phyloP scores from a whole-genome alignment of 2,329 filamentous ascomycete species.

The Clarireedia hainanense region DNA sequence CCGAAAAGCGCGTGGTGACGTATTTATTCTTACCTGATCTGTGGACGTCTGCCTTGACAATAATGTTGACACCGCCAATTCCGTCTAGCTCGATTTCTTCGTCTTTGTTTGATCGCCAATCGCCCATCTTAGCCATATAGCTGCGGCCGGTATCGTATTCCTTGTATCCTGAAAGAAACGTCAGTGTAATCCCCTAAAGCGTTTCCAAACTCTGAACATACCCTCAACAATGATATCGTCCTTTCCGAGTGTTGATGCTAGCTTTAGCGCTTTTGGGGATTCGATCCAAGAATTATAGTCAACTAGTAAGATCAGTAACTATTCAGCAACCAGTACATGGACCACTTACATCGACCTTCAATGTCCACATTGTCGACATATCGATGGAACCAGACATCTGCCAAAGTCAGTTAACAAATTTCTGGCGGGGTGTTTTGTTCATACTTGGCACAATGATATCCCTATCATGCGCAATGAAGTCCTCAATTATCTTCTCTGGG shows the following conservation, averaged over 20 bases:
- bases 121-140: slow-evolving; percentile 85
- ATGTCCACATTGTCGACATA: slow-evolving; percentile 73
- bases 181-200: slow-evolving; percentile 8
- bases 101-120: slow-evolving; percentile 88
- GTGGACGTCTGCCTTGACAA: slow-evolving; percentile 97
- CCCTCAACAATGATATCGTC: slow-evolving; percentile 84
- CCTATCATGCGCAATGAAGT: slow-evolving; percentile 88
- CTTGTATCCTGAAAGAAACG: slow-evolving; percentile 61
- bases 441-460: slow-evolving; percentile 93
- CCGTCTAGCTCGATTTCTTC: slow-evolving; percentile 89
- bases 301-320: slow-evolving; percentile 44
- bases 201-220: slow-evolving; percentile 27
- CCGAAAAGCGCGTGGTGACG: neutral
- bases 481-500: slow-evolving; percentile 79
- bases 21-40: slow-evolving; percentile 60
- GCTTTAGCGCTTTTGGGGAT: slow-evolving; percentile 71
- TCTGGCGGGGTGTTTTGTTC: slow-evolving; percentile 29
- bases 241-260: slow-evolving; percentile 66
- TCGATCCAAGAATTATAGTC: slow-evolving; percentile 99
- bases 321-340: slow-evolving; percentile 16
- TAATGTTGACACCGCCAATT: slow-evolving; percentile 92
- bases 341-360: slow-evolving; percentile 78
- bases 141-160: slow-evolving; percentile 85
- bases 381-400: slow-evolving; percentile 96
- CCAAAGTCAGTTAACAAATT: slow-evolving; percentile 22